Evolutionary conservation across 1,139 yeast species (phyloP).

Genomic region (Lodderomyces margitis): DNA sequence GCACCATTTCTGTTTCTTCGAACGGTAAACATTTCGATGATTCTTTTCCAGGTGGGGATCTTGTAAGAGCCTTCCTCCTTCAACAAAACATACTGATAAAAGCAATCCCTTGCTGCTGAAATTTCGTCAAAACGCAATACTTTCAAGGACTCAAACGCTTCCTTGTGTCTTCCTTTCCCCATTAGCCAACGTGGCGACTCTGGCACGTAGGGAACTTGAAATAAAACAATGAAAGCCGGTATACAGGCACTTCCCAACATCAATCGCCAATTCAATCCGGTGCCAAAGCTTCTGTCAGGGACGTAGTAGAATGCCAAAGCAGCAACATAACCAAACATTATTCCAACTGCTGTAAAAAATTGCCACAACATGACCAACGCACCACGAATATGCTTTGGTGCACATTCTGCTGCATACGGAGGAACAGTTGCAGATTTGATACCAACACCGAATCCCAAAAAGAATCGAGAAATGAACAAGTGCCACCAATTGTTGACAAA

Average conservation of each 20-base stretch:
- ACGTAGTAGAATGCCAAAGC: slow-evolving; percentile 55
- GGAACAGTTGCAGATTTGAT: slow-evolving; percentile 82
- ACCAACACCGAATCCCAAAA: slow-evolving; percentile 77
- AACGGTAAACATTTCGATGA: slow-evolving; percentile 58
- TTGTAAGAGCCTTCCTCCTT: slow-evolving; percentile 62
- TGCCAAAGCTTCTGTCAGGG: slow-evolving; percentile 36
- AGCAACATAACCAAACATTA: slow-evolving; percentile 75
- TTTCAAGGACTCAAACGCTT: slow-evolving; percentile 55
- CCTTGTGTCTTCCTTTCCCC: slow-evolving; percentile 58
- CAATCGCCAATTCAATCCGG: slow-evolving; percentile 69
- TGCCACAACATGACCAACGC: slow-evolving; percentile 88
- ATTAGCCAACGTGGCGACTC: slow-evolving; percentile 80
- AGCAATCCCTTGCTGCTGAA: slow-evolving; percentile 74
- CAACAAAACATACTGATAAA: slow-evolving; percentile 68
- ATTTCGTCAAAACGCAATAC: slow-evolving; percentile 51
- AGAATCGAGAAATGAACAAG: slow-evolving; percentile 67
- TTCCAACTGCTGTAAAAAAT: slow-evolving; percentile 84
- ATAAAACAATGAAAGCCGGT: slow-evolving; percentile 67
- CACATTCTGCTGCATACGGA: slow-evolving; percentile 76
- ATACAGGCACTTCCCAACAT: slow-evolving; percentile 78
- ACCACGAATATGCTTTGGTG: slow-evolving; percentile 76
- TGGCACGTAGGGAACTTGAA: slow-evolving; percentile 69
- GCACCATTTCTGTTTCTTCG: slow-evolving; percentile 85
- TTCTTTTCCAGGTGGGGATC: slow-evolving; percentile 51
- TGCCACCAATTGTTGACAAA: slow-evolving; percentile 74